Conservation (phyloP, 331 rosid species). For the Dryas integrifolia region DNA sequence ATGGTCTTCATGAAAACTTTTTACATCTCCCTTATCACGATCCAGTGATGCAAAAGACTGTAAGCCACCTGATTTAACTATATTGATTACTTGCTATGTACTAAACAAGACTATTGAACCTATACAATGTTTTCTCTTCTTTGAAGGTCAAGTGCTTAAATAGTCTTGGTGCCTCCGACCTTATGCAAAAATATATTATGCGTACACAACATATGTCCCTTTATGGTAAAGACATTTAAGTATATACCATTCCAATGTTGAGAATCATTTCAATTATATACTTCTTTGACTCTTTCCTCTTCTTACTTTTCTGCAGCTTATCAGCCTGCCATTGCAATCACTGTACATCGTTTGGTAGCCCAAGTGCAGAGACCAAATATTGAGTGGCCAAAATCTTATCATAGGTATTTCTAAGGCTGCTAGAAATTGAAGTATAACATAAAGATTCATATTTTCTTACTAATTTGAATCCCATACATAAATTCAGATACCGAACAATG, state of each 20-base stretch:
- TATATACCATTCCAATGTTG: constrained; percentile 9
- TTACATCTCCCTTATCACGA: constrained; percentile 87
- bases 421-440: constrained; percentile 25
- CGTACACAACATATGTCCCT: constrained; percentile 70
- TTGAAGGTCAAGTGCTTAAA: constrained; percentile 76
- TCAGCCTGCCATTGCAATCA: constrained; percentile 59
- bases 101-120: constrained; percentile 32
- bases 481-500: constrained; percentile 61
- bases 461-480: constrained; percentile 27
- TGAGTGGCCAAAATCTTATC: constrained; percentile 87
- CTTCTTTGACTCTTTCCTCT: constrained; percentile 7
- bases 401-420: constrained; percentile 51
- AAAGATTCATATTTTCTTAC: constrained; percentile 12
- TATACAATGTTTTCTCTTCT: constrained; percentile 30
- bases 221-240: constrained; percentile 48
- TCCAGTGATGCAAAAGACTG: constrained; percentile 90
- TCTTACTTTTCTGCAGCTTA: constrained; percentile 50
- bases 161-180: constrained; percentile 72
- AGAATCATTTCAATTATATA: constrained; percentile 17
- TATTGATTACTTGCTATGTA: constrained; percentile 22
- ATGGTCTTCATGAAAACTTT: constrained; percentile 91
- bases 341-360: constrained; percentile 62
- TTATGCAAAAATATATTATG: constrained; percentile 60
- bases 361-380: constrained; percentile 88
- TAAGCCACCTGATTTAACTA: constrained; percentile 41